Base-by-base conservation (phyloP, 768 basidiomycete genomes). In the Pholiota conissans region DNA sequence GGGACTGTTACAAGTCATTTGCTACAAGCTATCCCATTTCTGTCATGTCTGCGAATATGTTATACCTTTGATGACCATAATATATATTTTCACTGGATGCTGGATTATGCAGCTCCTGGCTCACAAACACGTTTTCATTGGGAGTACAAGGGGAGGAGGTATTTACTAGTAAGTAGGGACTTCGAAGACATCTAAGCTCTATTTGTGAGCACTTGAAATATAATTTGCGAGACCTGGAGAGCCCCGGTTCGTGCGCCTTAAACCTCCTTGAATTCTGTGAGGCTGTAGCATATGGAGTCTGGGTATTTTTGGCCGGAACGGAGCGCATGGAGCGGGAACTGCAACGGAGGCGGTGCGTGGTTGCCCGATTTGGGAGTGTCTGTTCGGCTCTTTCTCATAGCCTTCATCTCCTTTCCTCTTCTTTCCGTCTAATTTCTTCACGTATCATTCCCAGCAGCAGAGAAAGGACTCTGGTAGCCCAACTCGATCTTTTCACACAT, bases 401-500 rank as follows among this genome's bases (percentile, higher is more conserved):
- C 46, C 20, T 27, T 30, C 42, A 54, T 24, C 27, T 47, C 52
- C 53, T 56, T 50, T 57, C 40, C 28, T 53, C 56, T 10, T 37
- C 40, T 34, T 53, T 50, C 9, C 9, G 22, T 45, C 22, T 45
- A 45, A 6, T 45, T 45, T 10, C 20, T 46, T 46, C 6, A 6
- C 8, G 5, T 47, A 30, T 10, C 40, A 22, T 30, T 32, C n/a
- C 29, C 34, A 39, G 30, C 10, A 26, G 6, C 35, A 26, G 10
- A 55, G 52, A 40, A 55, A 35, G 52, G 58, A 49, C 50, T 56
- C 58, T 46, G 58, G 39, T 37, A 60, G 54, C 30, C 39, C 26
- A 54, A 55, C 54, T 47, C 52, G 32, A 59, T 47, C 51, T 49
- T 52, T 34, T 53, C 45, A 45, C 16, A 50, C 34, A 49, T 90